Base-by-base conservation (phyloP, 352 stramenopile species). In the Plasmopara halstedii region DNA sequence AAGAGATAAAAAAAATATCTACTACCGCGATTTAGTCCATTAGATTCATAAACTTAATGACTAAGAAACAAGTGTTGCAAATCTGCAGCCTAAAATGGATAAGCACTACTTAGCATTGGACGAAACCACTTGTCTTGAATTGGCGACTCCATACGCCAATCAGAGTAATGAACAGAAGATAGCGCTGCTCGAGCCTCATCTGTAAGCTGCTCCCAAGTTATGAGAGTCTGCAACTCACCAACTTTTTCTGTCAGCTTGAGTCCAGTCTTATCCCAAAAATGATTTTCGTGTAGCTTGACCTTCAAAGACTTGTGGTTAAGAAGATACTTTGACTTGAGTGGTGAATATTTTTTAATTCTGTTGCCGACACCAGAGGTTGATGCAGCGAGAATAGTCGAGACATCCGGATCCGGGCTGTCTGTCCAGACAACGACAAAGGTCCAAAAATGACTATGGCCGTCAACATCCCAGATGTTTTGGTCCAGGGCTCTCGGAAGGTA, bases 151-250 rank as follows among this genome's bases (percentile, higher is more conserved):
- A 10, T 10, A 29, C 6, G 6, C 6, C 11, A 10, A 11, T 29
- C 25, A 2, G 25, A 10, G 25, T 10, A 10, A 29, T 29, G 25
- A 10, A 29, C 7, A 29, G 25, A 11, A 2, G 25, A 29, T 19
- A 62, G 11, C 2, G 53, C 46, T 15, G 29, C 23, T 9, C 53
- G 41, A 14, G 53, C 47, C 6, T 57, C 31, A 4, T 62, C 46
- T 3, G 46, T 48, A 5, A 62, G n/a, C 20, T 62, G 53, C 1
- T 51, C 20, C 41, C 42, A 62, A 41, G 42, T 62, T 34, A 57
- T 57, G 0, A 61, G 29, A 22, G 45, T 39, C 6, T 56, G 46
- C 14, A 46, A 53, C 10, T 57, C 35, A 6, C 53, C 53, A 3
- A 18, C 34, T 14, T 41, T 14, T 0, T 26, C 34, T 6, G 53